Conservation (phyloP, 495 filamentous ascomycete species). For the Hypoxylon rickii region DNA sequence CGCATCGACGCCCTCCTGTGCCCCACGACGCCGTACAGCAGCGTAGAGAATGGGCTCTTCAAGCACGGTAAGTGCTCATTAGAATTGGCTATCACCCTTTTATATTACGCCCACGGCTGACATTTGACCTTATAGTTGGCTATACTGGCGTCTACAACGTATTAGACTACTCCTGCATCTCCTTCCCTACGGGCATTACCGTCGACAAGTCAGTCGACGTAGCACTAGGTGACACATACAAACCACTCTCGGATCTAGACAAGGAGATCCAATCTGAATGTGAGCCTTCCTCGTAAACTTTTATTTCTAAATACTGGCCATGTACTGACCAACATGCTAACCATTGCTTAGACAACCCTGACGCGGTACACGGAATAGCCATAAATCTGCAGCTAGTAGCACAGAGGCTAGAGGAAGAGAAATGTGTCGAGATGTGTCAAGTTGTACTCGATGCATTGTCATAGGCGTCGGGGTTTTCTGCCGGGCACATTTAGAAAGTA, state of each 20-base stretch:
- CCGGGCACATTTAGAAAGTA: neutral
- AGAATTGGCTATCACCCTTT: too few relatives aligned
- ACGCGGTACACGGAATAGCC: conserved; percentile 75
- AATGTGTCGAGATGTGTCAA: conserved; percentile 77
- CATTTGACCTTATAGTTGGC: conserved; percentile 67
- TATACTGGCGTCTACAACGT: conserved; percentile 75
- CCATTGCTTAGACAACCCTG: conserved; percentile 61
- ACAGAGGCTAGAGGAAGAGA: conserved; percentile 79
- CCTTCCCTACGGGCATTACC: conserved; percentile 65
- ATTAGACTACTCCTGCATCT: conserved; percentile 40
- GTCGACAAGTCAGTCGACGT: conserved; percentile 70
- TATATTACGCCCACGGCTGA: too few relatives aligned
- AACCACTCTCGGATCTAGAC: conserved; percentile 68
- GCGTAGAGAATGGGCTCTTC: conserved; percentile 72
- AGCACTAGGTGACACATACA: conserved; percentile 53
- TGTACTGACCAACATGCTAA: too few relatives aligned
- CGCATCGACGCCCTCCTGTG: conserved; percentile 73
- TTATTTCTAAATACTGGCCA: too few relatives aligned
- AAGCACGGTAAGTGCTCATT: conserved; percentile 68
- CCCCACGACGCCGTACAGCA: conserved; percentile 74
- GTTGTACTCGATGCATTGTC: conserved; percentile 60
- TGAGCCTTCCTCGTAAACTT: too few relatives aligned
- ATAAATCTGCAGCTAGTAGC: conserved; percentile 82
- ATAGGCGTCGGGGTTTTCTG: conserved; percentile 4
- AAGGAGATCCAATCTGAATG: conserved; percentile 74